Evolutionary conservation across 2,329 filamentous ascomycete genomes (phyloP), one percentile per base, ranked within the genome.

Genomic region (Aspergillus sp.): DNA sequence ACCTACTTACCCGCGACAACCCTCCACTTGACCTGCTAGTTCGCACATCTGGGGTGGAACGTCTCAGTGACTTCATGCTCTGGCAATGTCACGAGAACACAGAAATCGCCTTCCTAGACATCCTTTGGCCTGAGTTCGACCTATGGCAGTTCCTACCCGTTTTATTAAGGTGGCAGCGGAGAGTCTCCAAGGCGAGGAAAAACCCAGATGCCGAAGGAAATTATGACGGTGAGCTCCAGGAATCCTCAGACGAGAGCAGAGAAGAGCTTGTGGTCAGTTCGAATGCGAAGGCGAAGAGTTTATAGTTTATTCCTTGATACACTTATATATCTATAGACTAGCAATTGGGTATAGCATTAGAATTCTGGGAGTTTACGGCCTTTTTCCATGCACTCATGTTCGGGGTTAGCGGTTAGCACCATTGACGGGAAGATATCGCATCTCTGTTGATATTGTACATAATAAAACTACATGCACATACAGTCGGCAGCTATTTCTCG

Each of bases 11-110:
- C 4, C 85, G 89, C 48, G 85, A 86, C 53, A 88, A 90, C 61
- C 95, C 95, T 15, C 95, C 95, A 1, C 79, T 98, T 42, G 95
- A 99, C 70, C 83, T 99, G 12, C 87, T 99, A 54, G 84, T 99
- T 50, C 86, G 95, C 50, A 99, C 95, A 4, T 97, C 92, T 61
- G 93, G 93, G 26, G 95, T 99, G 13, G 89, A 93, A 74, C 85
- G 95, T 48, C 80, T 99, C 58, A 97, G 92, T 70, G 95, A 99
- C 73, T 99, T 98, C 68, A 95, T 99, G 93, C 86, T 99, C 34
- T 99, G 95, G 95, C 95, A 99, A 76, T 95, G 91, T 67, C 93
- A 98, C 70, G 86, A 96, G 70, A 83, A 93, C 62, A 97, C 95
- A 0, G 89, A 96, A 59, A 89, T 99, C 62, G 91, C 96, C 58